Evolutionary conservation across 108 stramenopile genomes (phyloP), one percentile per base, ranked within the genome.

Genomic region (Licmophora abbreviata): DNA sequence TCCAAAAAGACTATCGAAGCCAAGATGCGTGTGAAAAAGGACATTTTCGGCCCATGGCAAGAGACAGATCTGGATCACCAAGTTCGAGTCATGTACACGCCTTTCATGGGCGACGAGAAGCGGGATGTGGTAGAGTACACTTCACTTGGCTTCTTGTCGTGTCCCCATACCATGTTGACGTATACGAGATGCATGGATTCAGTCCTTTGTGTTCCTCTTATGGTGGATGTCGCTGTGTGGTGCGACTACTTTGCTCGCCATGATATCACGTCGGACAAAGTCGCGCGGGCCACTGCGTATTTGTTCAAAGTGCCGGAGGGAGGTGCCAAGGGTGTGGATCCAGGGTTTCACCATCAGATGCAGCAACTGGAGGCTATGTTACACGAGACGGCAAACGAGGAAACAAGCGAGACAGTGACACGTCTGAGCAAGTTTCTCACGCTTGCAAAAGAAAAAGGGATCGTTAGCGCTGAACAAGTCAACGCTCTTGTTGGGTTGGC

Each of bases 281-380:
- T 78, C 5, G 81, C 82, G 9, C 59, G 69, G 31, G 90, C 90
- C 30, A 73, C 79, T n/a, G 90, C 84, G 12, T 92, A 88, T 55
- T 68, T 92, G 31, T 92, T 92, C 77, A 92, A 92, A 62, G 82
- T 92, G 11, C 90, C 90, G 0, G 90, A 92, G 63, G 83, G 71
- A 28, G 72, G 46, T 41, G 74, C 50, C 22, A 59, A 48, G 20
- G 71, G 71, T 1, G 51, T 69, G 1, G 77, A 79, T 63, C 72
- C 77, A 11, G 77, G 77, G 11, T 79, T 79, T 55, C 68, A 68
- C 33, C 54, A 54, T 43, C 77, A 79, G 66, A 79, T 79, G 77
- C 48, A 44, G 8, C 58, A 61, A 42, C 54, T 78, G 28, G 68
- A 70, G 31, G 34, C 49, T 17, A 71, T 65, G 14, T 46, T 77